Evolutionary conservation across 2,329 filamentous ascomycete species (phyloP).

Genomic region (Phaeosphaeriaceae sp.): DNA sequence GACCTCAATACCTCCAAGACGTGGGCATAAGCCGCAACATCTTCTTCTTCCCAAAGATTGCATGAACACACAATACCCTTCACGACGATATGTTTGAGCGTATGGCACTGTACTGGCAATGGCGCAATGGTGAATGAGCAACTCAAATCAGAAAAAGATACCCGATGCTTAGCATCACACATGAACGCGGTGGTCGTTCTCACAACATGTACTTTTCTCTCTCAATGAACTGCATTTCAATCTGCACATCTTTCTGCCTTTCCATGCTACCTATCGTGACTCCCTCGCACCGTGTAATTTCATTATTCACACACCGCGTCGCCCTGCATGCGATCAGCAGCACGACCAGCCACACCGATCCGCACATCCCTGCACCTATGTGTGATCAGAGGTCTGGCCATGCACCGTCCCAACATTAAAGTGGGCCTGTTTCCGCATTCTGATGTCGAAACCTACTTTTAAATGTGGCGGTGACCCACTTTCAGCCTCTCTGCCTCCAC

Average conservation of each 20-base stretch:
- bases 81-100: slow-evolving; percentile 10
- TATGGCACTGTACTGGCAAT: slow-evolving; percentile 9
- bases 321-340: background rate
- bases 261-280: background rate
- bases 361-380: background rate
- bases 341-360: background rate
- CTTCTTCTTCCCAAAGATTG: background rate
- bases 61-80: background rate
- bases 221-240: too few relatives aligned
- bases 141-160: slow-evolving; percentile 41
- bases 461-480: background rate
- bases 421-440: background rate
- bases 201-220: slow-evolving; percentile 13
- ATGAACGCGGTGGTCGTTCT: background rate
- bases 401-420: background rate
- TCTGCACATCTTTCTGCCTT: too few relatives aligned
- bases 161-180: slow-evolving; percentile 19
- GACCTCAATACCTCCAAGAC: slow-evolving; percentile 36
- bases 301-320: background rate
- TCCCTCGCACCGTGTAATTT: background rate
- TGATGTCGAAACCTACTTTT: background rate
- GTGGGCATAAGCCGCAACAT: slow-evolving; percentile 25
- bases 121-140: slow-evolving; percentile 37
- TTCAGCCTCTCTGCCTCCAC: background rate
- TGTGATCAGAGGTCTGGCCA: background rate